Percentiles rank a stretch among this genome's conserved stretches.
These are phyloP conservation scores for Leucocoprinus leucothites DNA, from an alignment of 768 basidiomycete genomes.

Conservation along the genomic window DNA sequence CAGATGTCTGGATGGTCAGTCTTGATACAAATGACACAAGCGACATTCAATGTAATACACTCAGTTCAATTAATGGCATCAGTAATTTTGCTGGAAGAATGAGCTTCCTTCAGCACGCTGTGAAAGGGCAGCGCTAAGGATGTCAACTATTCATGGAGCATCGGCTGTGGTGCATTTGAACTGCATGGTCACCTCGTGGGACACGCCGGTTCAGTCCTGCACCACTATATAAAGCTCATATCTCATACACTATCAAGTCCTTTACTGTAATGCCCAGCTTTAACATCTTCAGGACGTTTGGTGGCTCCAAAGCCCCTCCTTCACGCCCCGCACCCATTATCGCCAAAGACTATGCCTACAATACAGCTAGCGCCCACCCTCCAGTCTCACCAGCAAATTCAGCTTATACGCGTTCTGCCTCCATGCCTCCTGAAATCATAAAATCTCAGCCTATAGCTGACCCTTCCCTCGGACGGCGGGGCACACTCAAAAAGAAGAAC, in stretches of 20 bases:
- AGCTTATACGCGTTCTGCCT: constrained; percentile 1
- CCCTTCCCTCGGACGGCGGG: constrained; percentile 5
- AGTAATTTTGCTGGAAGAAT: not conserved
- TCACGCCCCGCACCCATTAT: constrained; percentile 1
- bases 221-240: not conserved
- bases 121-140: not conserved
- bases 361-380: not conserved
- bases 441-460: constrained; percentile 10
- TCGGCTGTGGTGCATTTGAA: constrained; percentile 11
- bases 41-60: not conserved
- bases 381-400: not conserved
- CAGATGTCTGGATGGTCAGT: not conserved
- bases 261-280: constrained; percentile 20
- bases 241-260: not conserved
- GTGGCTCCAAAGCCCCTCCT: constrained; percentile 1
- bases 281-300: constrained; percentile 24
- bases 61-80: not conserved
- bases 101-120: constrained; percentile 3
- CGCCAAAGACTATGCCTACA: constrained; percentile 10
- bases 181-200: constrained; percentile 16
- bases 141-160: constrained; percentile 6
- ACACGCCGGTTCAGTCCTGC: not conserved
- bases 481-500: constrained; percentile 9
- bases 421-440: constrained; percentile 10
- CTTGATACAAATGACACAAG: not conserved